Base-by-base conservation (phyloP, 2,329 filamentous ascomycete genomes). In the Xylaria sp. region DNA sequence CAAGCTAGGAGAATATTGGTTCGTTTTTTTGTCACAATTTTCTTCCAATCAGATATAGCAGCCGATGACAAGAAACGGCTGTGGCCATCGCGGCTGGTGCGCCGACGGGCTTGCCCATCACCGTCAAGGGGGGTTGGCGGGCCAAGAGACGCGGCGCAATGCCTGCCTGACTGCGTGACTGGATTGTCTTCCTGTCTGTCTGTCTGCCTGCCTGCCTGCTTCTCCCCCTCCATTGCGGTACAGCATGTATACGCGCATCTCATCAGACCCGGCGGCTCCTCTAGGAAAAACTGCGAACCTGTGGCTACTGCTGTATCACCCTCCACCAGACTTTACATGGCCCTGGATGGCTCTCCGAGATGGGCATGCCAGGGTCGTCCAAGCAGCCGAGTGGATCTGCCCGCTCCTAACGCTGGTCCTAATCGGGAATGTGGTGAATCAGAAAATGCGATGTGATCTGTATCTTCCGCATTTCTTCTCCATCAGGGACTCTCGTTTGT, bases 401-500 rank as follows among this genome's bases (percentile, higher is more conserved):
- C 74, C 70, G 57, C 74, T 75, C 75, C 72, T 66, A 73, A 74
- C 74, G 72, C 75, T 77, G 74, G 70, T 72, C 76, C 74, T 73
- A 77, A 77, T 78, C 76, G 74, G 76, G 76, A 76, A 78, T 78
- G 76, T 77, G 75, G 73, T 76, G 72, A 74, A 72, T 73, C 61
- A 66, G 56, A 60, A 65, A 68, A 68, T 68, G 64, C 64, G 66
- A 66, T 71, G 68, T 74, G 68, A 75, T 72, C 74, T 76, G 72
- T 75, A 71, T 72, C 73, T 72, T 76, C 73, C 74, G 69, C 73
- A 72, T 69, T 74, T 66, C 60, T 54, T 70, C 63, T 61, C 56
- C 60, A 63, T 73, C 71, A 72, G 70, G 70, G 58, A 70, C 67
- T 57, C 67, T 68, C 62, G 66, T 68, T 68, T 69, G 66, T 72